Conservation (phyloP, 768 basidiomycete genomes). For the Mycena rosella region DNA sequence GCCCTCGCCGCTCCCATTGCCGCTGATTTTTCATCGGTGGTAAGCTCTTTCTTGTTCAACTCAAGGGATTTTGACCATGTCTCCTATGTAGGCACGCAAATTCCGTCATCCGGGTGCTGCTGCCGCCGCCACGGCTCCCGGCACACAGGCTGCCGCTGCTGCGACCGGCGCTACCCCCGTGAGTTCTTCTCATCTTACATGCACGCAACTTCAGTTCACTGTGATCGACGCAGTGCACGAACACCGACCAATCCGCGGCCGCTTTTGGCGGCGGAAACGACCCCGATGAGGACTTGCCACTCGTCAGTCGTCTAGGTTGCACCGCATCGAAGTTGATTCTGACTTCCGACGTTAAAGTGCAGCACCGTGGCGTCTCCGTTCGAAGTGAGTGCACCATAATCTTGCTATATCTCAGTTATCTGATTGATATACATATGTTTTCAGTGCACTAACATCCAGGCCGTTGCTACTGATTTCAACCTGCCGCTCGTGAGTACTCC, state of each 20-base stretch:
- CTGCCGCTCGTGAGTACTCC: conserved; percentile 11
- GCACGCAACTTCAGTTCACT: background rate
- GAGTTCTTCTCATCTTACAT: background rate
- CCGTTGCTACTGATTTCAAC: conserved; percentile 5
- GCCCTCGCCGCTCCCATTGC: too few relatives aligned
- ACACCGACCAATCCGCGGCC: too few relatives aligned
- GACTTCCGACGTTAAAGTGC: conserved; percentile 5
- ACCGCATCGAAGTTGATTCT: background rate
- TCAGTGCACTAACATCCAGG: conserved; percentile 10
- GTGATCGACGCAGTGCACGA: background rate
- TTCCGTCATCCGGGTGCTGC: background rate
- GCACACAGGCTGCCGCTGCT: background rate
- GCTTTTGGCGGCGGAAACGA: too few relatives aligned
- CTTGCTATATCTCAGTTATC: background rate
- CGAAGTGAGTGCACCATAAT: background rate
- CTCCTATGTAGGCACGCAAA: conserved; percentile 12
- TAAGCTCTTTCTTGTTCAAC: conserved; percentile 1
- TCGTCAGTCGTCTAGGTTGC: background rate
- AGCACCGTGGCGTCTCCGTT: conserved; percentile 3
- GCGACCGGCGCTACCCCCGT: background rate
- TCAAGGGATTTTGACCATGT: background rate
- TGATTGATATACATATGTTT: background rate
- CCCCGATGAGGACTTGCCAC: too few relatives aligned
- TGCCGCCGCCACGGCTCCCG: background rate
- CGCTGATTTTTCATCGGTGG: too few relatives aligned